Base-by-base conservation (phyloP, 257 asterid genomes). In the Galeopsis tetrahit region DNA sequence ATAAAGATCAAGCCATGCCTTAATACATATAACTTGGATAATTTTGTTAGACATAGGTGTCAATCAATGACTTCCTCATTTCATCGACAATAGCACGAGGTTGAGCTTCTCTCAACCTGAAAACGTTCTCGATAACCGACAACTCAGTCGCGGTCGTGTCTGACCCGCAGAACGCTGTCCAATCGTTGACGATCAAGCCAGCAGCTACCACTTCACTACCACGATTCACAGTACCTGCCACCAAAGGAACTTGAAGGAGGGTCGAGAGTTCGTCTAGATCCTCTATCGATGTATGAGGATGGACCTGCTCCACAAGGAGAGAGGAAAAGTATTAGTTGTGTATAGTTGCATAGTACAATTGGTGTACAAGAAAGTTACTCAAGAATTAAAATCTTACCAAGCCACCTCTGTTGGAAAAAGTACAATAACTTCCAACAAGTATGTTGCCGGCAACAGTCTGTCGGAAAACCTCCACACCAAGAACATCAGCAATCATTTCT, bases 61-160 rank as follows among this genome's bases (percentile, higher is more conserved):
- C 97, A 40, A 93, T 87, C 85, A 90, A 80, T 38, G 98, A 89
- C 44, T 85, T 90, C 74, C 96, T 80, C 96, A 90, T 90, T 83
- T 93, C 98, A 62, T 89, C 90, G 3, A 85, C 97, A 46, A 90
- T 80, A 10, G 92, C 86, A 75, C 90, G 77, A 4, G 98, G 97
- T 68, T 86, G 95, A 76, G 92, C 98, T 66, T 87, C 96, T 75
- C 96, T 86, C 80, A 90, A 67, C 88, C 88, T 90, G 86, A 93
- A 93, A 28, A 90, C 93, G 3, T 83, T 87, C 83, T 90, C 96
- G 4, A 90, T 80, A 6, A 93, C 96, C 5, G 95, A 86, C 77
- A 90, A 64, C 85, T 93, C 98, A 0, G 98, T 90, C 21, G 97
- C 98, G 63, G 98, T 93, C 4, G 98, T 93, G 76, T 89, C 96